Conservation (phyloP, 1,284 basidiomycete species). For the Heterobasidion parviporum region DNA sequence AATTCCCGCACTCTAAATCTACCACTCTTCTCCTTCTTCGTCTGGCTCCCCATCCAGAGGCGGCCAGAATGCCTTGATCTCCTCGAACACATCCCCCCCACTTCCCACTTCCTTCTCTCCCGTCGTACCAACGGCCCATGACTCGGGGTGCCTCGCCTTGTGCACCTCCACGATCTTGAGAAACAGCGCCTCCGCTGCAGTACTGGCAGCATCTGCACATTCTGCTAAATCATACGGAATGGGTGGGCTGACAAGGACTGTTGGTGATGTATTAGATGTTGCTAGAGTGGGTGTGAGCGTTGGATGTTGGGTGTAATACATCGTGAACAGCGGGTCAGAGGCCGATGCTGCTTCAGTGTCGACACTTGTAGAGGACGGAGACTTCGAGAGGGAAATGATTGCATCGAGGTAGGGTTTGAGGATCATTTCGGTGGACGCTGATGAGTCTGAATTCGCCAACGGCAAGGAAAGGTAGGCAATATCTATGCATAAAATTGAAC, state of each 20-base stretch:
- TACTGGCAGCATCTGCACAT: conserved; percentile 48
- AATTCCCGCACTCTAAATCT: not conserved
- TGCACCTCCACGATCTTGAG: conserved; percentile 33
- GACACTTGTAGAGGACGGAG: conserved; percentile 9
- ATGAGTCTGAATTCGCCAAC: conserved; percentile 17
- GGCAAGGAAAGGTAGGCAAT: conserved; percentile 56
- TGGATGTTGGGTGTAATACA: conserved; percentile 45
- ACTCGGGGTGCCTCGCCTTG: conserved; percentile 11
- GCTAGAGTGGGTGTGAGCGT: conserved; percentile 9
- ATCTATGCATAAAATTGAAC: conserved; percentile 28
- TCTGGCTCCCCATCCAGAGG: conserved; percentile 16
- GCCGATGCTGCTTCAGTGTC: not conserved
- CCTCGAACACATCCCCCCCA: conserved; percentile 11
- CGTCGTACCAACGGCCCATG: conserved; percentile 1
- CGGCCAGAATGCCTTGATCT: conserved; percentile 26
- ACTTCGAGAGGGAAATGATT: conserved; percentile 29
- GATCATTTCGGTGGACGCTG: conserved; percentile 32
- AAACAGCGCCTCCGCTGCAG: conserved; percentile 54
- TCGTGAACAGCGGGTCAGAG: conserved; percentile 37
- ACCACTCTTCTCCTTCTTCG: conserved; percentile 21
- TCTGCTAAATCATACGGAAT: conserved; percentile 39
- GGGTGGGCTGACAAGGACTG: conserved; percentile 31
- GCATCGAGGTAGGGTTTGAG: conserved; percentile 56
- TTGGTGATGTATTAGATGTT: conserved; percentile 6
- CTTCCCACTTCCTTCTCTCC: conserved; percentile 5